A percentile compares a stretch with the other conserved stretches of the same genome.
These are phyloP conservation scores for Thermothielavioides terrestris DNA, from an alignment of 495 filamentous ascomycete genomes.

Conservation along the genomic window DNA sequence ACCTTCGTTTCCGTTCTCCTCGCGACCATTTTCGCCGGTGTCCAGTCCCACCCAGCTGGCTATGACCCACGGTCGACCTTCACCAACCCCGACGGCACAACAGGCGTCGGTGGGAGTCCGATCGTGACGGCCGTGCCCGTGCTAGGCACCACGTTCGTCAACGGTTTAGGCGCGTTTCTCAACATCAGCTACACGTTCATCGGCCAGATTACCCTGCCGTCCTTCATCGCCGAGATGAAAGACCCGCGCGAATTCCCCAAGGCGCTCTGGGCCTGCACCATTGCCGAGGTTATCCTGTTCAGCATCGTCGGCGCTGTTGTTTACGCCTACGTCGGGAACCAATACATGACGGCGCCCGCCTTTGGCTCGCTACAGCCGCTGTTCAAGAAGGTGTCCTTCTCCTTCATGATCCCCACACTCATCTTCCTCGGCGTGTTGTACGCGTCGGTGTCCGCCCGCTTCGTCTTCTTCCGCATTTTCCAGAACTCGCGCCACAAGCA, in stretches of 20 bases:
- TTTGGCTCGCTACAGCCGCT: constrained; percentile 68
- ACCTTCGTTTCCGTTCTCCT: constrained; percentile 80
- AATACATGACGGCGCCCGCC: constrained; percentile 73
- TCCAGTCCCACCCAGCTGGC: constrained; percentile 57
- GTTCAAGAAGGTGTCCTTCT: constrained; percentile 77
- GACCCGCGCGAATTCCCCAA: constrained; percentile 83
- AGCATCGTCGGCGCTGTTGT: constrained; percentile 64
- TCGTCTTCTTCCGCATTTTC: constrained; percentile 80
- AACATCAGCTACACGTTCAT: constrained; percentile 93
- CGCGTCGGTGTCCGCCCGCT: constrained; percentile 76
- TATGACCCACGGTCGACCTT: constrained; percentile 40
- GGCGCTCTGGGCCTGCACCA: constrained; percentile 77
- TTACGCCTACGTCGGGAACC: constrained; percentile 74
- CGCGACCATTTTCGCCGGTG: constrained; percentile 66
- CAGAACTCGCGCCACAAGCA: constrained; percentile 66
- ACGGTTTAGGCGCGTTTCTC: constrained; percentile 71
- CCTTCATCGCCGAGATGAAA: constrained; percentile 89
- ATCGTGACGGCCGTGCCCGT: constrained; percentile 56
- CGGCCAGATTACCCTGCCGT: constrained; percentile 82
- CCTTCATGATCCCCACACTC: constrained; percentile 86
- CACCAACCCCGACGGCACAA: constrained; percentile 24
- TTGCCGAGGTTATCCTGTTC: constrained; percentile 76
- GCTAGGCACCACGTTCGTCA: constrained; percentile 67
- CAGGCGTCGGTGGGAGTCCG: constrained; percentile 44
- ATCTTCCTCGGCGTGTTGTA: constrained; percentile 86